Conservation (phyloP, 306 rosid species). For the Vachellia collinsii region DNA sequence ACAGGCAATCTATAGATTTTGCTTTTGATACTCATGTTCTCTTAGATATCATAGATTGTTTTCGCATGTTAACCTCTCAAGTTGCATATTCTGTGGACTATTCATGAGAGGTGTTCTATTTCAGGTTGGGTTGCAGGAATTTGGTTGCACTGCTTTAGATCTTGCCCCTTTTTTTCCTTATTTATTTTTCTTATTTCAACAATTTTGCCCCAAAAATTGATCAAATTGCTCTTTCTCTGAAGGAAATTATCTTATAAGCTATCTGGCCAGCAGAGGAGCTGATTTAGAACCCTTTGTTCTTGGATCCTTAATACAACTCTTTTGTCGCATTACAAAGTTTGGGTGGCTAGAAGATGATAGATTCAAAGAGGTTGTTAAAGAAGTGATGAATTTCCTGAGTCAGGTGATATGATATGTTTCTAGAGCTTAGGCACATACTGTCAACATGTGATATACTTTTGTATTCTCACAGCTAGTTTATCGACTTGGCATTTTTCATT, state of each 20-base stretch:
- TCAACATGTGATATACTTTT: constrained; percentile 4
- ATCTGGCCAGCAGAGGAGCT: constrained; percentile 60
- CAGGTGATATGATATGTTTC: constrained; percentile 46
- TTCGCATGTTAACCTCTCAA: constrained; percentile 19
- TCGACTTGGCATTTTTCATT: constrained; percentile 15
- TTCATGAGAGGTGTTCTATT: constrained; percentile 18
- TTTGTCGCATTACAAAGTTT: constrained; percentile 52
- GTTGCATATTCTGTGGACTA: constrained; percentile 28
- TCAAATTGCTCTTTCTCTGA: constrained; percentile 45
- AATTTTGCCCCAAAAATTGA: constrained; percentile 34
- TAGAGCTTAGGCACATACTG: constrained; percentile 19
- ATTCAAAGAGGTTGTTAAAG: constrained; percentile 50
- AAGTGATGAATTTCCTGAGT: constrained; percentile 49
- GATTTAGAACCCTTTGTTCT: constrained; percentile 56
- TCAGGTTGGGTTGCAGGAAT: constrained; percentile 19
- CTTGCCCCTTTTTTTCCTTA: constrained; percentile 8
- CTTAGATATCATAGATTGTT: constrained; percentile 3
- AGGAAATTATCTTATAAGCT: constrained; percentile 58
- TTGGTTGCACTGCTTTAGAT: constrained; percentile 17
- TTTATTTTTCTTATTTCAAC: constrained; percentile 21
- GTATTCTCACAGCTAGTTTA: constrained; percentile 6
- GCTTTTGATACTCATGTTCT: constrained; percentile 1
- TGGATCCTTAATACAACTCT: constrained; percentile 54
- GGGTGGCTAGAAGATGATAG: constrained; percentile 63
- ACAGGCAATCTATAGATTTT: constrained; percentile 21